A percentile compares a stretch with the other conserved stretches of the same genome.
Conservation (phyloP, 2,329 filamentous ascomycete genomes). For the Neofusicoccum kwambonambiense region DNA sequence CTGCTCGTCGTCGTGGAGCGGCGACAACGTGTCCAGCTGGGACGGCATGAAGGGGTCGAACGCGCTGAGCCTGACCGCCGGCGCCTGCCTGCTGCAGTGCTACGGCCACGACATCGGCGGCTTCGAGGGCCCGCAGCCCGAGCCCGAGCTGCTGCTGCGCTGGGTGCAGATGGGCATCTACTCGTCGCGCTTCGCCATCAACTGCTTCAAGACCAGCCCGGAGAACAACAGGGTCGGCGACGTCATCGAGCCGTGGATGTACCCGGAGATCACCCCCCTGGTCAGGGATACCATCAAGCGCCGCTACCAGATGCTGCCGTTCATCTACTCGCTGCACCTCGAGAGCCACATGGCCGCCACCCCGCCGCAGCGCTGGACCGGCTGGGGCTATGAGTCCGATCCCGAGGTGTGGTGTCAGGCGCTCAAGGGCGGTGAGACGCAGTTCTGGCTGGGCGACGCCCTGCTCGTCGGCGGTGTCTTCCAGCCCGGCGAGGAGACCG, state of each 20-base stretch:
- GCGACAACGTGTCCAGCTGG: conserved; percentile 74
- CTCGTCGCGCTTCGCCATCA: conserved; percentile 71
- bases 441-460: conserved; percentile 71
- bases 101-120: conserved; percentile 75
- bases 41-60: conserved; percentile 71
- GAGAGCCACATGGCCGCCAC: conserved; percentile 60
- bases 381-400: conserved; percentile 70
- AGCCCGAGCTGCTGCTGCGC: conserved; percentile 67
- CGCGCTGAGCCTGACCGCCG: conserved; percentile 62
- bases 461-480: conserved; percentile 65
- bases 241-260: conserved; percentile 78
- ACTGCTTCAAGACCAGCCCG: conserved; percentile 72
- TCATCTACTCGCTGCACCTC: conserved; percentile 65
- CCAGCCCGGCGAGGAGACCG: conserved; percentile 54
- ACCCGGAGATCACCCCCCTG: conserved; percentile 63
- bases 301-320: conserved; percentile 70
- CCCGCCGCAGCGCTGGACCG: conserved; percentile 69
- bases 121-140: conserved; percentile 71
- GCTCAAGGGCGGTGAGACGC: conserved; percentile 63
- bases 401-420: conserved; percentile 62
- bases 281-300: conserved; percentile 66
- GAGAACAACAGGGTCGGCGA: conserved; percentile 66
- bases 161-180: conserved; percentile 73
- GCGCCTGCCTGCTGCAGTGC: conserved; percentile 64
- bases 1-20: conserved; percentile 62